Evolutionary conservation across 495 filamentous ascomycete species (phyloP).

Genomic region (Lindgomyces ingoldianus): DNA sequence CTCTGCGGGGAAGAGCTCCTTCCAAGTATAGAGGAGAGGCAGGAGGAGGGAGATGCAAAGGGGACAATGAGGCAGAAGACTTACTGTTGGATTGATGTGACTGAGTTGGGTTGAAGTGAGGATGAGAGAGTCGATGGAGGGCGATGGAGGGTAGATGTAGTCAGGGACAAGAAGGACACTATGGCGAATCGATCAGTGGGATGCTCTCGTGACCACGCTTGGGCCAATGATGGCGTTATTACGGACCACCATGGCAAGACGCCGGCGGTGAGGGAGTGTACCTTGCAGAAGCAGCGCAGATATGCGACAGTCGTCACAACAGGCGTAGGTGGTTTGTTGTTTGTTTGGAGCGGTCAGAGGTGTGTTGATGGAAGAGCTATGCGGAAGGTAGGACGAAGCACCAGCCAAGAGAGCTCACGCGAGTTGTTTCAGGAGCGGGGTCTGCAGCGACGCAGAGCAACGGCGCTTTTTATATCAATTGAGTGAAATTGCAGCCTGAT

Average conservation of each 20-base stretch:
- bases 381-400: constrained; percentile 16
- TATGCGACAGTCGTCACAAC: background rate
- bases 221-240: constrained; percentile 28
- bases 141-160: constrained; percentile 29
- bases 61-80: constrained; percentile 5
- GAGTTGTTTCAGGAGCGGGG: constrained; percentile 28
- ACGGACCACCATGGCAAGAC: constrained; percentile 14
- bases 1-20: background rate
- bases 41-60: background rate
- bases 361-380: constrained; percentile 4
- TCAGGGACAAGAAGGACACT: constrained; percentile 13
- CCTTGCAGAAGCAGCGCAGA: constrained; percentile 31
- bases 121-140: constrained; percentile 23
- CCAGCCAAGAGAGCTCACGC: background rate
- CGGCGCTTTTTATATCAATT: constrained; percentile 9
- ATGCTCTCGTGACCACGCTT: constrained; percentile 28
- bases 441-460: background rate
- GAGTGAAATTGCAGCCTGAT: background rate
- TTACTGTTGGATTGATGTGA: constrained; percentile 28
- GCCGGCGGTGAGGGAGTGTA: constrained; percentile 15
- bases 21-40: background rate
- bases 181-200: constrained; percentile 26
- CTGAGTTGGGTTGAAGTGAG: constrained; percentile 10
- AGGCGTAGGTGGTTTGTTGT: background rate
- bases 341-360: constrained; percentile 1